phyloP scores from a whole-genome alignment of 1,284 basidiomycete genomes.

The Sanguinoderma infundibulare region DNA sequence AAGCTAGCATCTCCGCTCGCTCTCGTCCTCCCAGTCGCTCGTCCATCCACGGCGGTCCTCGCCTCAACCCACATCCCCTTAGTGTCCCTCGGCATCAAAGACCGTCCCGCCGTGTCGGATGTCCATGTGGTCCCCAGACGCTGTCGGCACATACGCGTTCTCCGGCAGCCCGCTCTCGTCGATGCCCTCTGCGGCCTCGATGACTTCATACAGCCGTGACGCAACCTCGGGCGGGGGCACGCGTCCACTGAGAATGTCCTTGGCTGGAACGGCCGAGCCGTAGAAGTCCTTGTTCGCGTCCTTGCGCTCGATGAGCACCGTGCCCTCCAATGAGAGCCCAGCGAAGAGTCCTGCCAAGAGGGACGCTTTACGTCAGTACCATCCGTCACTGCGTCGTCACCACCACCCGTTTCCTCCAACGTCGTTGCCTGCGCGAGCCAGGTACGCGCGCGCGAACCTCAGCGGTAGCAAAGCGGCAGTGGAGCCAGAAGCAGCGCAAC shows the following conservation, averaged over 20 bases:
- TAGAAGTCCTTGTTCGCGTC: constrained; percentile 96
- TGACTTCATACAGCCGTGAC: constrained; percentile 91
- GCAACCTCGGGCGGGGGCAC: constrained; percentile 98
- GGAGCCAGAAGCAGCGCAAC: neutral
- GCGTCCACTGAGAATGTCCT: constrained; percentile 89
- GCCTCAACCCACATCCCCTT: neutral
- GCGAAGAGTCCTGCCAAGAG: constrained; percentile 86
- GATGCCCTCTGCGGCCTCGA: constrained; percentile 85
- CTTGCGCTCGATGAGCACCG: constrained; percentile 92
- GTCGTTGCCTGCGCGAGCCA: neutral
- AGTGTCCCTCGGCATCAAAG: constrained; percentile 66
- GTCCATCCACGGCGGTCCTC: neutral
- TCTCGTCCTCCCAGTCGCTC: neutral
- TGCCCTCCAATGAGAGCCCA: constrained; percentile 94
- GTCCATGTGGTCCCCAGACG: constrained; percentile 62
- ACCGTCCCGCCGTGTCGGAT: constrained; percentile 54
- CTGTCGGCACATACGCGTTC: constrained; percentile 78
- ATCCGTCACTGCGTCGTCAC: neutral
- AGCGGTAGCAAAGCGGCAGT: neutral
- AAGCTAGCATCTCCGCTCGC: neutral
- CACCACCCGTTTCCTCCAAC: neutral
- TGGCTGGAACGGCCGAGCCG: constrained; percentile 88
- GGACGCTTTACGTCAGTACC: neutral
- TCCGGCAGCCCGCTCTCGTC: constrained; percentile 83
- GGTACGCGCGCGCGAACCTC: neutral